These are phyloP conservation scores for Solanum appendiculatum DNA, from an alignment of 257 asterid genomes.

Conservation along the genomic window DNA sequence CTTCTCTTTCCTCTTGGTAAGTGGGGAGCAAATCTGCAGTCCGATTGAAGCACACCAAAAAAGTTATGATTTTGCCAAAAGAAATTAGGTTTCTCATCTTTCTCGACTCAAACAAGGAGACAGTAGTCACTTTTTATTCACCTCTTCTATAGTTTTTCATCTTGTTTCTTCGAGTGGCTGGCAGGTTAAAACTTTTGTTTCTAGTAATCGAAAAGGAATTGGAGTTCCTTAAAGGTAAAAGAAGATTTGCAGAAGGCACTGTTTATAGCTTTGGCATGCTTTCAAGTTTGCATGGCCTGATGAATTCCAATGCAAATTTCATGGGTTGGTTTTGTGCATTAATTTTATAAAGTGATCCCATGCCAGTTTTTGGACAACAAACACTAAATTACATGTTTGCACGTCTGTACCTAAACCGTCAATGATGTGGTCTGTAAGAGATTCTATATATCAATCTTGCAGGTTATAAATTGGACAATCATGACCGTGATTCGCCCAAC, in stretches of 20 bases:
- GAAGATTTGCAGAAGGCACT: not conserved
- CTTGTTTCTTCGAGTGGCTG: not conserved
- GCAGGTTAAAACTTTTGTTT: not conserved
- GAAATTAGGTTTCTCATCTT: not conserved
- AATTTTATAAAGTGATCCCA: not conserved
- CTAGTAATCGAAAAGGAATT: not conserved
- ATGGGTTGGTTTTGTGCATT: not conserved
- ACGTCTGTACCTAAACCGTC: not conserved
- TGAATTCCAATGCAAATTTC: not conserved
- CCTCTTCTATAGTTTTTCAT: not conserved
- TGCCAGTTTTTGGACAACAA: not conserved
- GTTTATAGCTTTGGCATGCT: not conserved
- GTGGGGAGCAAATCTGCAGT: not conserved
- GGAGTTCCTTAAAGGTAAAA: not conserved
- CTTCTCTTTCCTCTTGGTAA: not conserved
- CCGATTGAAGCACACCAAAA: not conserved
- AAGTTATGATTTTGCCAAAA: not conserved
- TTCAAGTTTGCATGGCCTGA: not conserved
- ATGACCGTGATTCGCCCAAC: slow-evolving; percentile 39
- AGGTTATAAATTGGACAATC: slow-evolving; percentile 59
- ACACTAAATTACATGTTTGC: not conserved
- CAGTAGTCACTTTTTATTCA: not conserved
- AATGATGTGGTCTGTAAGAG: not conserved
- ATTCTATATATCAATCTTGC: slow-evolving; percentile 43
- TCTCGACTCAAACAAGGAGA: not conserved